phyloP scores from a whole-genome alignment of 2,329 filamentous ascomycete genomes.

The Triangularia verruculosa region DNA sequence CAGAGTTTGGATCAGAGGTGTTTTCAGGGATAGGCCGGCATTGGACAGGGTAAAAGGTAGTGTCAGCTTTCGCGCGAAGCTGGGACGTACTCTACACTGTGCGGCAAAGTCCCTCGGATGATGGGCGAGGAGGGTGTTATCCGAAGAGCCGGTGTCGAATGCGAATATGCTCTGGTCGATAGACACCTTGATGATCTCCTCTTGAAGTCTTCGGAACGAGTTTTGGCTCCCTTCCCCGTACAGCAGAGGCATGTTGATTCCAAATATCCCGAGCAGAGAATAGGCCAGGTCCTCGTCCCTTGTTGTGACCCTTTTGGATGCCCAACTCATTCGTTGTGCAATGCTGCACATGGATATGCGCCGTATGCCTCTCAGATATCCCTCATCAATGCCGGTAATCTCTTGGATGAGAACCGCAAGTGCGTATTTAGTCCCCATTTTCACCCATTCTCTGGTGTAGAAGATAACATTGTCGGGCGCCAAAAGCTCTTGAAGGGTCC shows the following conservation, averaged over 20 bases:
- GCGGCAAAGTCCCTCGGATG: slow-evolving; percentile 20
- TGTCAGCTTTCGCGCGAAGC: slow-evolving; percentile 15
- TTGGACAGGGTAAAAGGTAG: slow-evolving; percentile 25
- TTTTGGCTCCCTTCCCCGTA: slow-evolving; percentile 37
- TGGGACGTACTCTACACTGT: slow-evolving; percentile 13
- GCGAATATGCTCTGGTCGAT: slow-evolving; percentile 16
- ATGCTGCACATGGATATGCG: slow-evolving; percentile 19
- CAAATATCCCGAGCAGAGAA: slow-evolving; percentile 41
- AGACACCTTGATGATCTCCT: slow-evolving; percentile 31
- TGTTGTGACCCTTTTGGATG: slow-evolving; percentile 32
- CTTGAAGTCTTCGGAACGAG: slow-evolving; percentile 31
- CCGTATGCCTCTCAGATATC: slow-evolving; percentile 6
- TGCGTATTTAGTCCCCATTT: slow-evolving; percentile 15
- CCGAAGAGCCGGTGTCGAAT: slow-evolving; percentile 20
- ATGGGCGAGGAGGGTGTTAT: slow-evolving; percentile 23
- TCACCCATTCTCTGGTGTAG: slow-evolving; percentile 17
- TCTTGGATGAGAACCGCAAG: not conserved
- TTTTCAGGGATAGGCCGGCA: slow-evolving; percentile 24
- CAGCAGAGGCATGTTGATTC: slow-evolving; percentile 41
- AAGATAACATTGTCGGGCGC: slow-evolving; percentile 2
- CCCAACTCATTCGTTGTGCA: slow-evolving; percentile 40
- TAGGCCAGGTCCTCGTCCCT: slow-evolving; percentile 41
- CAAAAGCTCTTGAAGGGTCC: slow-evolving; percentile 6
- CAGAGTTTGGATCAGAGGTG: slow-evolving; percentile 24
- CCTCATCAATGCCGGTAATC: not conserved